phyloP scores from a whole-genome alignment of 2,329 filamentous ascomycete genomes.

The Xylaria sp. region DNA sequence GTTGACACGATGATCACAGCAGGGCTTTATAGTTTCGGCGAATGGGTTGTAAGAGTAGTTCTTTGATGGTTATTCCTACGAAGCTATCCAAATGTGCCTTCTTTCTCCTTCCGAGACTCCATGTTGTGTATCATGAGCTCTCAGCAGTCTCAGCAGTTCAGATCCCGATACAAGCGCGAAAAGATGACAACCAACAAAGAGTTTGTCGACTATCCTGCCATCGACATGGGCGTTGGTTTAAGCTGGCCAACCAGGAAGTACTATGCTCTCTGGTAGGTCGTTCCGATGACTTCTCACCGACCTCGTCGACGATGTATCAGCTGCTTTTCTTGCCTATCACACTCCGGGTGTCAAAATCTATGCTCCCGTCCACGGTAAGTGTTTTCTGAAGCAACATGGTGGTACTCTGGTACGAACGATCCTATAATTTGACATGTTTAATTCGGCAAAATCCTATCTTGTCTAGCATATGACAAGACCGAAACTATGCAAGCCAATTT shows the following conservation, averaged over 20 bases:
- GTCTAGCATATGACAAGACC: constrained; percentile 7
- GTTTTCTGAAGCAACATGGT: neutral
- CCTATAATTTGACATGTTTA: constrained; percentile 2
- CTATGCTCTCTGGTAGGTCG: neutral
- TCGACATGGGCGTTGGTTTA: constrained; percentile 1
- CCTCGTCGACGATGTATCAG: constrained; percentile 17
- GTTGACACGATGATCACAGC: neutral
- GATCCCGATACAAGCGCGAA: constrained; percentile 1
- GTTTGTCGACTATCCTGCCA: constrained; percentile 7
- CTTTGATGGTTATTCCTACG: neutral
- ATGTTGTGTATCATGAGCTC: neutral
- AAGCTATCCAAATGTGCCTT: neutral
- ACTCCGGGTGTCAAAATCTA: constrained; percentile 3
- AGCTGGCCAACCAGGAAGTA: constrained; percentile 11
- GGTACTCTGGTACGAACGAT: neutral
- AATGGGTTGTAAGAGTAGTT: neutral
- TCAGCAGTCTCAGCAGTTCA: constrained; percentile 5
- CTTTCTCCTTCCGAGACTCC: neutral
- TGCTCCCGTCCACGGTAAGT: constrained; percentile 4
- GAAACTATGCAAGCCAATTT: constrained; percentile 12
- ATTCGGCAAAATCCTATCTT: neutral
- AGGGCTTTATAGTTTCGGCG: constrained; percentile 16
- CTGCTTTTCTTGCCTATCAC: constrained; percentile 5
- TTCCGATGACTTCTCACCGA: neutral
- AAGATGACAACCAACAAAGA: constrained; percentile 14